These are phyloP conservation scores for Acarospora socialis DNA, from an alignment of 2,329 filamentous ascomycete species.

Conservation along the genomic window DNA sequence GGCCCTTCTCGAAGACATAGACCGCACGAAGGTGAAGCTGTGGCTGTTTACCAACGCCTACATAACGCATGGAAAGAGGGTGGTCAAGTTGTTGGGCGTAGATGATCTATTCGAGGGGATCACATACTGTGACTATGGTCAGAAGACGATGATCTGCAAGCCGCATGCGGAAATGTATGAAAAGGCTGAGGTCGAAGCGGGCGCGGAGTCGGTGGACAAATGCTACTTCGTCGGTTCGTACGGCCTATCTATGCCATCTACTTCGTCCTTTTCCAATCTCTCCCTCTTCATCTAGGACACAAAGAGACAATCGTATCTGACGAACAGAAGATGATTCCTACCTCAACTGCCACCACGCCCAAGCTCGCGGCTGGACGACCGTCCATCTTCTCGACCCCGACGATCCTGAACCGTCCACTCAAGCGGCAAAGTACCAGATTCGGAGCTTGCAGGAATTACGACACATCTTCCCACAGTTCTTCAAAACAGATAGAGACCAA, in stretches of 20 bases:
- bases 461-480: conserved; percentile 66
- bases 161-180: conserved; percentile 68
- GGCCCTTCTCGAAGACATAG: conserved; percentile 64
- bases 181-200: conserved; percentile 79
- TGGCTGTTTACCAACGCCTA: conserved; percentile 98
- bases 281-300: conserved; percentile 3
- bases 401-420: conserved; percentile 46
- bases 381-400: conserved; percentile 74
- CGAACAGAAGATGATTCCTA: conserved; percentile 68
- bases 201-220: conserved; percentile 48
- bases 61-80: conserved; percentile 68
- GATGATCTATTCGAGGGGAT: conserved; percentile 89
- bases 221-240: conserved; percentile 86
- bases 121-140: conserved; percentile 82
- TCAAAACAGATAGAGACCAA: conserved; percentile 40
- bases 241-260: conserved; percentile 4
- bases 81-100: conserved; percentile 65
- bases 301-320: too few relatives aligned
- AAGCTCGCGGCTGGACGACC: conserved; percentile 71
- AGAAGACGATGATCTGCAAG: conserved; percentile 68
- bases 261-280: not conserved
- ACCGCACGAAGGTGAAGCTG: conserved; percentile 65
- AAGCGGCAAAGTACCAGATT: conserved; percentile 62
- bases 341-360: conserved; percentile 63
- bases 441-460: conserved; percentile 61